Percentiles rank a stretch among this genome's conserved stretches.
These are phyloP conservation scores for Avena insularis DNA, from an alignment of 176 grass and related monocot species.

Conservation along the genomic window DNA sequence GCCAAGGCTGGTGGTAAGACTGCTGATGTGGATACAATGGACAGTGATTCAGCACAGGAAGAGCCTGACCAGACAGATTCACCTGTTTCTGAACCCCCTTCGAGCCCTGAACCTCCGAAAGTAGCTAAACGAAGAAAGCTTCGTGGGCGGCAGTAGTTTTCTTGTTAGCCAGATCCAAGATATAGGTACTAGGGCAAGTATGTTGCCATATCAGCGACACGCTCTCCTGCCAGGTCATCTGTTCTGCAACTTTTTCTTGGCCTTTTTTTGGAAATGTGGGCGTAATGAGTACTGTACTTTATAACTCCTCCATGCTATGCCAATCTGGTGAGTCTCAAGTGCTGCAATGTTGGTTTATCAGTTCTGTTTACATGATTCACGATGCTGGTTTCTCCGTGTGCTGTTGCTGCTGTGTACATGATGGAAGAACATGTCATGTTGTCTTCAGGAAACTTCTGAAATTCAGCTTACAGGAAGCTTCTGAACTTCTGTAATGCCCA, in stretches of 20 bases:
- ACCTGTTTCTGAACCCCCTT: slow-evolving; percentile 41
- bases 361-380: slow-evolving; percentile 14
- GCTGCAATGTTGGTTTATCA: background rate
- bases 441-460: no score
- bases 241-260: slow-evolving; percentile 56
- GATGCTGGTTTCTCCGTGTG: background rate
- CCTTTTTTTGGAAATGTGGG: slow-evolving; percentile 28
- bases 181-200: slow-evolving; percentile 9
- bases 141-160: slow-evolving; percentile 34
- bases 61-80: slow-evolving; percentile 40
- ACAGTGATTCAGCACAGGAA: slow-evolving; percentile 42
- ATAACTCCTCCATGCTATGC: slow-evolving; percentile 4
- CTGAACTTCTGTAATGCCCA: background rate
- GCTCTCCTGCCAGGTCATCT: slow-evolving; percentile 43
- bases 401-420: no score
- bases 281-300: background rate
- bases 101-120: slow-evolving; percentile 36
- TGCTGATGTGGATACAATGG: slow-evolving; percentile 20
- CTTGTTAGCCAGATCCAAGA: background rate
- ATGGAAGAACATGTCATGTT: no score
- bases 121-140: slow-evolving; percentile 55
- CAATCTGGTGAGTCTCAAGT: background rate
- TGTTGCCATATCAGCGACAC: slow-evolving; percentile 2
- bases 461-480: no score
- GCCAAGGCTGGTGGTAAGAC: slow-evolving; percentile 35